phyloP scores from a whole-genome alignment of 768 basidiomycete genomes.

The Mycena sanguinolenta region DNA sequence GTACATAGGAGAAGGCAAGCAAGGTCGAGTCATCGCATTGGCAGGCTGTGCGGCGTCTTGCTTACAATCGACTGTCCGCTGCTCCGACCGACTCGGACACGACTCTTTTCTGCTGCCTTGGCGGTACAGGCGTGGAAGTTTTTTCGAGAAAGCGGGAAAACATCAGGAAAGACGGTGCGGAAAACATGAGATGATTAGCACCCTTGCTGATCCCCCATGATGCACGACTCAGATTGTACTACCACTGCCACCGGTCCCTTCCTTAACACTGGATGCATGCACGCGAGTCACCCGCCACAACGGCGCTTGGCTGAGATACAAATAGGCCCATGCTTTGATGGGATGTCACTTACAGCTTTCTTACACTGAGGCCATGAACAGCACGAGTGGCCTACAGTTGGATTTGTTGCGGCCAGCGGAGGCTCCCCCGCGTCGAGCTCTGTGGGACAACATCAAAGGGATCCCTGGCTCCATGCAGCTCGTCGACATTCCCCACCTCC shows the following conservation, averaged over 20 bases:
- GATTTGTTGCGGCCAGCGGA: constrained; percentile 12
- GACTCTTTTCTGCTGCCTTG: background rate
- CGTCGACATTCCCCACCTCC: constrained; percentile 29
- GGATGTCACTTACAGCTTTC: background rate
- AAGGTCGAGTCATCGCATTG: background rate
- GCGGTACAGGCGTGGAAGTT: too few species aligned
- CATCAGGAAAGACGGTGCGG: background rate
- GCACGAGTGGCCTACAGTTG: constrained; percentile 7
- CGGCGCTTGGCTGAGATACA: constrained; percentile 28
- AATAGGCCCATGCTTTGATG: constrained; percentile 31
- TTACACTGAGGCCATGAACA: constrained; percentile 15
- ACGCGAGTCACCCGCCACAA: constrained; percentile 20
- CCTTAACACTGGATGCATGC: background rate
- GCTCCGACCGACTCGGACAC: background rate
- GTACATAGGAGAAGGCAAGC: too few species aligned
- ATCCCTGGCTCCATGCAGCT: constrained; percentile 37
- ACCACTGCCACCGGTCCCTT: background rate
- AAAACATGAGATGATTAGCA: background rate
- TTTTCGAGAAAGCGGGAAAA: background rate
- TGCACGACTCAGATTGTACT: background rate
- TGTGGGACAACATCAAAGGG: constrained; percentile 36
- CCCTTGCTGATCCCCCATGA: background rate
- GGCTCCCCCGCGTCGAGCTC: constrained; percentile 26
- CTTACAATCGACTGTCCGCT: background rate
- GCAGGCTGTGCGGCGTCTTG: constrained; percentile 1